Evolutionary conservation across 2,329 filamentous ascomycete species (phyloP), one percentile per base, ranked within the genome.

Genomic region (Curvularia eragrostidis): DNA sequence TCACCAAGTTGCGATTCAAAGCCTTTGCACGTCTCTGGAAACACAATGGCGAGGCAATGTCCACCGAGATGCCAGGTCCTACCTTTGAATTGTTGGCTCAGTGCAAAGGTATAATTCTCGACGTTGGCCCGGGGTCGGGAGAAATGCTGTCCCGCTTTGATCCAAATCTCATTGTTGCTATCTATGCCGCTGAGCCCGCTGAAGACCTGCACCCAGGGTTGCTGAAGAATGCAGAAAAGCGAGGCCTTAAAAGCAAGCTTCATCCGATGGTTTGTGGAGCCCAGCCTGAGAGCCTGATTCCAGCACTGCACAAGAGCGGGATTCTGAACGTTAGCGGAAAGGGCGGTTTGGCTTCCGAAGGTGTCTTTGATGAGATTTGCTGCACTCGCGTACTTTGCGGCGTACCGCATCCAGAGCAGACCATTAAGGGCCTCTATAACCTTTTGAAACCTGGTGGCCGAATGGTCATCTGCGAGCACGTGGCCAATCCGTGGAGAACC

Each of bases 181-280:
- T 86, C 42, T 86, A 85, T 61, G 84, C 83, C 43, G 79, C 83
- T 1, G 85, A 87, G 65, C 85, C 85, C 0, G 82, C 81, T 39
- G 56, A 66, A 3, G 76, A 78, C 0, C 73, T 87, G 1, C 84
- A 86, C 56, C 61, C 65, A 0, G 73, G 77, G 2, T 72, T 87
- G 4, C 66, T 76, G 19, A 61, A 63, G 3, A 78, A 78, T n/a
- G 78, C 81, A 3, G 58, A 70, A 3, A 69, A 75, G 13, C 67
- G 74, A 9, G 81, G 80, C 0, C 71, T 85, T 1, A 69, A 67
- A 0, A 77, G 71, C 1, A 82, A 80, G 48, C 87, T 86, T 62
- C 77, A 78, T 48, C 77, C 85, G 21, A 63, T 87, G 12, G 69
- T 76, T 1, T 81, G 79, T 42, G 79, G 82, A 1, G 83, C 78